Base-by-base conservation (phyloP, 148 eudicot species). In the Drosera capensis region DNA sequence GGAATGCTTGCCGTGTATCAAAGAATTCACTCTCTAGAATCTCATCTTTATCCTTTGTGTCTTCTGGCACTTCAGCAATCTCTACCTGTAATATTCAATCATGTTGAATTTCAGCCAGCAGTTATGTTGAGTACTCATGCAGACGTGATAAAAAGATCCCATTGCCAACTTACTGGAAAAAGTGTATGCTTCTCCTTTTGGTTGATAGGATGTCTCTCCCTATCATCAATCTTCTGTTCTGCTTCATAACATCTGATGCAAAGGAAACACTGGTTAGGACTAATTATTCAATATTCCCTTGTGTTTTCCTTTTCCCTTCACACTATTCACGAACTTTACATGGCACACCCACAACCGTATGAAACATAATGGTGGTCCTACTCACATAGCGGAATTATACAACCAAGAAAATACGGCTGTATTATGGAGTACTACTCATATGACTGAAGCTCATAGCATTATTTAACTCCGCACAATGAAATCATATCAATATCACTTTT, bases 1-100 rank as follows among this genome's bases (percentile, higher is more conserved):
- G 68, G 60, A 90, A 90, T 46, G 93, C 88, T 51, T 84, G 95
- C 17, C 95, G 64, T 14, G 95, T 90, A 62, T 90, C 95, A 54
- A 90, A 90, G 62, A 84, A 84, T 71, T 90, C 97, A 46, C 93
- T 90, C 72, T 80, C 93, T 22, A 84, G 74, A 71, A 80, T 80
- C 39, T 90, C 97, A 60, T 90, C 97, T 50, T 52, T 61, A 51
- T 90, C 97, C 68, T 73, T 75, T 30, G 94, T 90, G 54, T 84
- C 93, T 7, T 59, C 74, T 36, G 93, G 69, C 31, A 90, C 81
- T 56, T 59, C 76, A 41, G 56, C 51, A 24, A 84, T 84, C 56
- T 66, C 87, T 64, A 71, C 63, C 97, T 90, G 78, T 36, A 58
- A 19, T 18, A 38, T 45, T 45, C 46, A 57, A 40, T 47, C 52